Evolutionary conservation across 2,329 filamentous ascomycete genomes (phyloP), one percentile per base, ranked within the genome.

Genomic region (Penicillium sp.): DNA sequence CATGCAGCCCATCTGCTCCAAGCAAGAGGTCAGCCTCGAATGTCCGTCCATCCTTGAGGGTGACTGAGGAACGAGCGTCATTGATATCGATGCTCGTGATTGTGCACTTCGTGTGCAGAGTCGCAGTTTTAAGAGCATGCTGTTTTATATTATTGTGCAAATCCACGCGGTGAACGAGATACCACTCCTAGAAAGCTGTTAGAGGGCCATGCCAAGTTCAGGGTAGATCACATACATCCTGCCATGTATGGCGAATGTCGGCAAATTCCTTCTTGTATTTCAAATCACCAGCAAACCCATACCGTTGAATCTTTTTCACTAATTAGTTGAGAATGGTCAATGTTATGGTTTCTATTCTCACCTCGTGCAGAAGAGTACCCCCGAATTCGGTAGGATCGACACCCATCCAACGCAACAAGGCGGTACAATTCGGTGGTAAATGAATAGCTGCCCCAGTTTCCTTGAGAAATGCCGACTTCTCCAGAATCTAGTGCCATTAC

Each of bases 101-200:
- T 4, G 49, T 64, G 54, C 68, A 71, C 9, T 55, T 55, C 0
- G 63, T 64, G 39, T 68, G 58, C 6, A 71, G 52, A 8, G 54
- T 61, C 0, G 66, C 65, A 0, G 61, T 66, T 31, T 66, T 50
- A 6, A 61, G n/a, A 1, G 75, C 74, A 22, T 72, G 64, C 21
- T 67, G 27, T 49, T 73, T 72, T 3, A 78, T 61, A 21, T 70
- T 62, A 26, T 70, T 71, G 57, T 79, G 77, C 44, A 80, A 62
- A 56, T 79, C 77, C 24, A 78, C 72, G n/a, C 77, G 70, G 57
- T 79, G 76, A 11, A 73, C 69, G 2, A 74, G 66, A 37, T 69
- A 72, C 59, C 65, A 70, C 55, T 67, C 68, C 68, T 70, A 16
- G 6, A 1, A 13, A 10, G 5, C 21, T 49, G 24, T 48, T 35